These are phyloP conservation scores for Wickerhamomyces sp. DNA, from an alignment of 1,139 yeast species.

Conservation along the genomic window DNA sequence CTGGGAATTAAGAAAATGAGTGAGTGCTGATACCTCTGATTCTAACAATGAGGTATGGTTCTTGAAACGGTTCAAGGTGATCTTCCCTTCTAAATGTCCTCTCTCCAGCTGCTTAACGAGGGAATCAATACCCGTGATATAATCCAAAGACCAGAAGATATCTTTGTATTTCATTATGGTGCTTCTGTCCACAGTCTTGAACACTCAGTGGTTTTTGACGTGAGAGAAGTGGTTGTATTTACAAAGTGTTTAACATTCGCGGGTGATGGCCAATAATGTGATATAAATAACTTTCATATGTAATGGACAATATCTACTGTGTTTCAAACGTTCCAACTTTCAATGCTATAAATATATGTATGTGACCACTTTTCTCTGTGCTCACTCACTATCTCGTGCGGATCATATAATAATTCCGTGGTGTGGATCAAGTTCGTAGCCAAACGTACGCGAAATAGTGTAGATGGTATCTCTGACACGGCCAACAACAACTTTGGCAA, in stretches of 20 bases:
- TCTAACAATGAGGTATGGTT: conserved; percentile 15
- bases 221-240: no score
- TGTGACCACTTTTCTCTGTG: no score
- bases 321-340: no score
- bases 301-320: no score
- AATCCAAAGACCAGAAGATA: conserved; percentile 28
- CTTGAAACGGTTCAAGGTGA: conserved; percentile 14
- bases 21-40: conserved; percentile 9
- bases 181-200: no score
- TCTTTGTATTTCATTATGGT: conserved; percentile 11
- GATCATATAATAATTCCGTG: conserved; percentile 40
- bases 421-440: conserved; percentile 60
- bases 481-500: conserved; percentile 64
- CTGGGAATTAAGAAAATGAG: conserved; percentile 6
- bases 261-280: no score
- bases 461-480: conserved; percentile 47
- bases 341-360: no score
- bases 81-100: conserved; percentile 18
- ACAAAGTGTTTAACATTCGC: no score
- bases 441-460: conserved; percentile 46
- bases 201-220: no score
- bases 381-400: no score
- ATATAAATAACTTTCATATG: no score
- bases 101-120: conserved; percentile 16
- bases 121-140: conserved; percentile 25